A percentile compares a stretch with the other conserved stretches of the same genome.
Conservation (phyloP, 495 filamentous ascomycete genomes). For the Aspergillus sclerotioniger region DNA sequence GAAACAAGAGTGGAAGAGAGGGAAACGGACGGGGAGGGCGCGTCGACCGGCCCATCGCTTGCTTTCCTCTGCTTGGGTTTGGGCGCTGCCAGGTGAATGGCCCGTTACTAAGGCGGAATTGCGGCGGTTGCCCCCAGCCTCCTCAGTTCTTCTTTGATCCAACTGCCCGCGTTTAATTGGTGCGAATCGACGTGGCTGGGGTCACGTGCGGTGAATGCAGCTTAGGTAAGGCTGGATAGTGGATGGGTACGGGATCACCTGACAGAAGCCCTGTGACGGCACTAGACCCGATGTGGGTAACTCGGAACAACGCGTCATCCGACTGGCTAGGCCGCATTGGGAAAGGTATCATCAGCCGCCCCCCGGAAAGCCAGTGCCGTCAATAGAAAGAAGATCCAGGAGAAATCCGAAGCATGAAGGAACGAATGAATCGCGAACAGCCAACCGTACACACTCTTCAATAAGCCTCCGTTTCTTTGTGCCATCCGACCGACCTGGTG, state of each 20-base stretch:
- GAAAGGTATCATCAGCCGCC: constrained; percentile 36
- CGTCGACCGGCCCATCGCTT: not conserved
- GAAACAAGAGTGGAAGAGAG: constrained; percentile 7
- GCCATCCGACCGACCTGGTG: not conserved
- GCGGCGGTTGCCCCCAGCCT: constrained; percentile 14
- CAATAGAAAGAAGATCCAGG: not conserved
- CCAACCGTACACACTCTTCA: too few relatives aligned
- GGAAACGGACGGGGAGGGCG: constrained; percentile 14
- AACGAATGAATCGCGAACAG: not conserved
- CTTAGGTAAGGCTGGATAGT: constrained; percentile 2
- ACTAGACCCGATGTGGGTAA: constrained; percentile 18
- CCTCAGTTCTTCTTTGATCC: constrained; percentile 3
- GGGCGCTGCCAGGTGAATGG: not conserved
- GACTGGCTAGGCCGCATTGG: constrained; percentile 23
- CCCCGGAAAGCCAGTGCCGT: not conserved
- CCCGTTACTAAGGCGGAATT: too few relatives aligned
- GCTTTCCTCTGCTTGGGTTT: not conserved
- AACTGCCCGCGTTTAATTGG: constrained; percentile 6
- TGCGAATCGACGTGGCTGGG: constrained; percentile 21
- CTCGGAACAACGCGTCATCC: constrained; percentile 23
- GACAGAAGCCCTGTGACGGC: not conserved
- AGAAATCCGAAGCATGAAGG: not conserved
- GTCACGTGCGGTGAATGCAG: constrained; percentile 9
- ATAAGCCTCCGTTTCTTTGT: not conserved
- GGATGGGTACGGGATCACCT: not conserved